phyloP scores from a whole-genome alignment of 2,329 filamentous ascomycete genomes.

The Calonectria honghensis region DNA sequence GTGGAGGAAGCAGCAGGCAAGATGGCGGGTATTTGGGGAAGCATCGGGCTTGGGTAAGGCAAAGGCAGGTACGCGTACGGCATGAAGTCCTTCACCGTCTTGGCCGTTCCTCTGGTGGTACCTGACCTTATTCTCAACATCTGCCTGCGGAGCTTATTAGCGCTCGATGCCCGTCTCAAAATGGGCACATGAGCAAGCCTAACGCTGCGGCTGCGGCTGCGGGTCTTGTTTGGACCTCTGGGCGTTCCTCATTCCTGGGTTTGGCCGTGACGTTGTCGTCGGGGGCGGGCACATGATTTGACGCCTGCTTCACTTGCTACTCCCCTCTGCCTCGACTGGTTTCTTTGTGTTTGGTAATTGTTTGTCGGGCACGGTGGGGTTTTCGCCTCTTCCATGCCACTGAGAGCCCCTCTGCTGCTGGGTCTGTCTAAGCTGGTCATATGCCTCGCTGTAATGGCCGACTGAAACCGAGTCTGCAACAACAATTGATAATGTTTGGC shows the following conservation, averaged over 20 bases:
- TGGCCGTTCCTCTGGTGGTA: constrained; percentile 37
- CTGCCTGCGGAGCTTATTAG: constrained; percentile 63
- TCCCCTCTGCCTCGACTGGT: neutral
- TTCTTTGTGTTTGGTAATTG: constrained; percentile 7
- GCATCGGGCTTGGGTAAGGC: constrained; percentile 26
- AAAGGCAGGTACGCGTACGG: constrained; percentile 31
- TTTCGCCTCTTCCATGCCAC: constrained; percentile 30
- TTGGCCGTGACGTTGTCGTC: constrained; percentile 31
- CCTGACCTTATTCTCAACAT: constrained; percentile 54
- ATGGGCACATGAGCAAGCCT: constrained; percentile 70
- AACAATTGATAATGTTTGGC: neutral
- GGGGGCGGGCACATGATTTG: constrained; percentile 27
- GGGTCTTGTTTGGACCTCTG: constrained; percentile 56
- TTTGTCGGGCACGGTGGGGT: constrained; percentile 13
- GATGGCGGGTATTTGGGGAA: constrained; percentile 36
- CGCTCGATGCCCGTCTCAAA: constrained; percentile 64
- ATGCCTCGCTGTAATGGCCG: neutral
- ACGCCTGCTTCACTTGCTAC: constrained; percentile 2
- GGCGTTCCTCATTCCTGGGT: constrained; percentile 46
- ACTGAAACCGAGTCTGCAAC: constrained; percentile 18
- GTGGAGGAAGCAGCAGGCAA: constrained; percentile 33
- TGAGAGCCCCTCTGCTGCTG: constrained; percentile 2
- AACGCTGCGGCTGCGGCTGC: constrained; percentile 63
- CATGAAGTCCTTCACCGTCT: constrained; percentile 29
- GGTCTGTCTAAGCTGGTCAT: neutral